Evolutionary conservation across 1,284 basidiomycete genomes (phyloP).

Genomic region (Cryptococcus sp.): DNA sequence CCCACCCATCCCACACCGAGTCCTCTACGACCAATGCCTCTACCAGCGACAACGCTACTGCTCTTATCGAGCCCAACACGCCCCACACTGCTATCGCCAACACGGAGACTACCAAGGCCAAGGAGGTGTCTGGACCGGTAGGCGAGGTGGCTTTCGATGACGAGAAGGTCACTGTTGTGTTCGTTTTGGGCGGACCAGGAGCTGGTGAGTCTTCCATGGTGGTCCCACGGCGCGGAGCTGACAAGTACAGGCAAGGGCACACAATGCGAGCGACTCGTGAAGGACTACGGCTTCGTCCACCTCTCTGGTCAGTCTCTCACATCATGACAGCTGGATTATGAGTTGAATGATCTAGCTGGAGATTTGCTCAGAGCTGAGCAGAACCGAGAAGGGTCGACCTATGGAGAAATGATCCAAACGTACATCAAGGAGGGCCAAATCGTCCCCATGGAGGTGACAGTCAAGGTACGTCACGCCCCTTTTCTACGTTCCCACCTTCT

Average conservation of each 20-base stretch:
- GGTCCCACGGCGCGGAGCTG: background rate
- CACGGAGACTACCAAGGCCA: slow-evolving; percentile 2
- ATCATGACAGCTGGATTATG: background rate
- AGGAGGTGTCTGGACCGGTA: slow-evolving; percentile 4
- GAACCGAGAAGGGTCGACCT: slow-evolving; percentile 74
- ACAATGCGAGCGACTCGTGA: slow-evolving; percentile 82
- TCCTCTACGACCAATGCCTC: no score
- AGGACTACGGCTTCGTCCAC: slow-evolving; percentile 86
- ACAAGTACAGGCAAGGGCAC: slow-evolving; percentile 85
- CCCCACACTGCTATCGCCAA: slow-evolving; percentile 2
- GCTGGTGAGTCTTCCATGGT: slow-evolving; percentile 57
- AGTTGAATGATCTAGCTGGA: slow-evolving; percentile 58
- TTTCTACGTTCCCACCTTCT: no score
- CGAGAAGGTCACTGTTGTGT: slow-evolving; percentile 78
- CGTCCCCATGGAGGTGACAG: slow-evolving; percentile 94
- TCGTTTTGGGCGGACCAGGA: slow-evolving; percentile 94
- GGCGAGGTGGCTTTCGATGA: slow-evolving; percentile 59
- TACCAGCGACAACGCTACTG: slow-evolving; percentile 7
- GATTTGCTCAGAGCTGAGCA: slow-evolving; percentile 95
- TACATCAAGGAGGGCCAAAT: slow-evolving; percentile 91
- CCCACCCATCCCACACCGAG: no score
- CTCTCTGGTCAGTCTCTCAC: slow-evolving; percentile 74
- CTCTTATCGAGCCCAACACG: background rate
- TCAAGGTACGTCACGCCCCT: no score
- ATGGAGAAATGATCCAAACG: slow-evolving; percentile 78